phyloP scores from a whole-genome alignment of 108 stramenopile species.

The Pseudonitzschia multistriata region DNA sequence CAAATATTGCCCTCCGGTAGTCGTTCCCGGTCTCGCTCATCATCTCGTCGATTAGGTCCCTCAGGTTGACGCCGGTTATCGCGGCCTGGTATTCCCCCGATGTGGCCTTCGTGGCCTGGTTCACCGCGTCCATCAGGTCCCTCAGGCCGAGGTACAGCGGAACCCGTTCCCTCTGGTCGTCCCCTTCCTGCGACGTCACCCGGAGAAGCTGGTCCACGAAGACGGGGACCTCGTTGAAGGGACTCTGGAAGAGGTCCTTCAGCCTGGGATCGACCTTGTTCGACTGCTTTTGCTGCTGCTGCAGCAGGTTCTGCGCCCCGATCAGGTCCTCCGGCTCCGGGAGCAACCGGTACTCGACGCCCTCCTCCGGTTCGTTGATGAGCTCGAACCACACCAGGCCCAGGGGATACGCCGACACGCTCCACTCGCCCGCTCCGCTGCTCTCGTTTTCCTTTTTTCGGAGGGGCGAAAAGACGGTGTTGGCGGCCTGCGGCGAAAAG shows the following conservation, averaged over 20 bases:
- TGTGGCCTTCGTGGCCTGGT: slow-evolving; percentile 7
- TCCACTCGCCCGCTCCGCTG: not conserved
- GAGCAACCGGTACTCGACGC: slow-evolving; percentile 18
- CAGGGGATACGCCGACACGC: not conserved
- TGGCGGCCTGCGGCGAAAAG: slow-evolving; percentile 17
- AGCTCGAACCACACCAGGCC: slow-evolving; percentile 24
- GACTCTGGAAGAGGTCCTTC: not conserved
- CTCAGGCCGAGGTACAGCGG: slow-evolving; percentile 19
- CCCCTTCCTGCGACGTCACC: not conserved
- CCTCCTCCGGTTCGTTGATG: slow-evolving; percentile 2
- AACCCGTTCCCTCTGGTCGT: slow-evolving; percentile 3
- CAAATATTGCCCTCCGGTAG: slow-evolving; percentile 6
- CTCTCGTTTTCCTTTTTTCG: slow-evolving; percentile 11
- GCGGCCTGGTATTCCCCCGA: slow-evolving; percentile 15
- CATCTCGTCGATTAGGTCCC: slow-evolving; percentile 12
- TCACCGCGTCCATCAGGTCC: slow-evolving; percentile 14
- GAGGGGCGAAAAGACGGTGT: slow-evolving; percentile 17
- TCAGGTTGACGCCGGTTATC: slow-evolving; percentile 3
- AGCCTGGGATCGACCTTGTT: not conserved
- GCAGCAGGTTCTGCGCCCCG: slow-evolving; percentile 11
- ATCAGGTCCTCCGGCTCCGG: slow-evolving; percentile 17
- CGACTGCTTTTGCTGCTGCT: slow-evolving; percentile 2
- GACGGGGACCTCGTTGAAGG: slow-evolving; percentile 17
- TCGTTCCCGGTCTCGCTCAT: slow-evolving; percentile 10
- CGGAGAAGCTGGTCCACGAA: slow-evolving; percentile 21